Conservation (phyloP, 441 rosid genomes). For the Adansonia madagascariensis region DNA sequence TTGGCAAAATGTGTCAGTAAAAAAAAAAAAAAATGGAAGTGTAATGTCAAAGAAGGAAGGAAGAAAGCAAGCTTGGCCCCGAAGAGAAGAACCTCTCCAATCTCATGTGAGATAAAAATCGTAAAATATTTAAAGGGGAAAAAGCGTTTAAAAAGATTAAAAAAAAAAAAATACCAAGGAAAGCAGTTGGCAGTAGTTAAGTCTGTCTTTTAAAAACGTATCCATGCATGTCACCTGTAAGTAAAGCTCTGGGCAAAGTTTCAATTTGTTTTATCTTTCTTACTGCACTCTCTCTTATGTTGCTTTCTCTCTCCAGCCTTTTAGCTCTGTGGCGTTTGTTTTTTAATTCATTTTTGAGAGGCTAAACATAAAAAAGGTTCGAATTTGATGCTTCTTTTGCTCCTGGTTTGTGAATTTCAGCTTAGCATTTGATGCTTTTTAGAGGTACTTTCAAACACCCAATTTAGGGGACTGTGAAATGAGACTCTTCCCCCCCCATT, state of each 20-base stretch:
- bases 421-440: constrained; percentile 63
- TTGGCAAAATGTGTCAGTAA: constrained; percentile 78
- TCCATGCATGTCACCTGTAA: too few relatives aligned
- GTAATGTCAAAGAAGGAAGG: constrained; percentile 44
- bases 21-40: constrained; percentile 28
- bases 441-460: constrained; percentile 38
- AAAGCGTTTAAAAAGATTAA: constrained; percentile 13
- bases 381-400: constrained; percentile 59
- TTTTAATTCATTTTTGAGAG: constrained; percentile 7
- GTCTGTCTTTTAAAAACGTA: constrained; percentile 54
- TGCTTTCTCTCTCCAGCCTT: constrained; percentile 40
- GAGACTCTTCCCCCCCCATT: constrained; percentile 40
- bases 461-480: constrained; percentile 42
- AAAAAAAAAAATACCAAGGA: constrained; percentile 22
- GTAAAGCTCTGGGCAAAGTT: constrained; percentile 27
- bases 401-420: constrained; percentile 48
- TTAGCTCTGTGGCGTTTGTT: neutral
- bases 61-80: constrained; percentile 63
- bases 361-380: constrained; percentile 47
- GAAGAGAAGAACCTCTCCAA: constrained; percentile 69
- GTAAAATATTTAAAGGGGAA: constrained; percentile 8
- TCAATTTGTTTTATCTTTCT: constrained; percentile 32
- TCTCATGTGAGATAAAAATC: constrained; percentile 33
- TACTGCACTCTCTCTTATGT: constrained; percentile 21
- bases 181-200: constrained; percentile 72